Evolutionary conservation across 2,329 filamentous ascomycete genomes (phyloP).

Genomic region (Biscogniauxia marginata): DNA sequence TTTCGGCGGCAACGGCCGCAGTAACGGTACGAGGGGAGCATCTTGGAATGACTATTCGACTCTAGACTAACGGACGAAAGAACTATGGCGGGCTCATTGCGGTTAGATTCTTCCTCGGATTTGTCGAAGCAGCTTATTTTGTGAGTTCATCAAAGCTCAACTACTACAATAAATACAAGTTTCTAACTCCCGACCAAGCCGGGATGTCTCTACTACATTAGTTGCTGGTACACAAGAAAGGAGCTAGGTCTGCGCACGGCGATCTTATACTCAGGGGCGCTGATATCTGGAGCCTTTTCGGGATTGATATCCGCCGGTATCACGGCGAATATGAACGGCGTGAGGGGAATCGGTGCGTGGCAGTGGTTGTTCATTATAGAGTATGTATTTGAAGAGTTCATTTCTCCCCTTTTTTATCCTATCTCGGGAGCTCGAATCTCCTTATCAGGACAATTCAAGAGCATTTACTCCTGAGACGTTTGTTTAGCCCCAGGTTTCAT

Average conservation of each 20-base stretch:
- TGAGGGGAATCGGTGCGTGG: conserved; percentile 58
- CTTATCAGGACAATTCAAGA: too few relatives aligned
- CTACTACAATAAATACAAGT: background rate
- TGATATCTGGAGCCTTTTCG: conserved; percentile 71
- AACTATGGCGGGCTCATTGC: conserved; percentile 38
- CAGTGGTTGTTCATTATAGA: conserved; percentile 70
- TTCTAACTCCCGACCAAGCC: conserved; percentile 35
- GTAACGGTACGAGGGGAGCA: conserved; percentile 24
- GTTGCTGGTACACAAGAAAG: conserved; percentile 67
- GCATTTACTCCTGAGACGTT: too few relatives aligned
- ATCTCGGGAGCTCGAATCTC: too few relatives aligned
- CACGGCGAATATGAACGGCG: conserved; percentile 60
- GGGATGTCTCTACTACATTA: conserved; percentile 62
- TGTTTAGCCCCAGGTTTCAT: too few relatives aligned
- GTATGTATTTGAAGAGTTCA: too few relatives aligned
- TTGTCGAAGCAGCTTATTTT: conserved; percentile 45
- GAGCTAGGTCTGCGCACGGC: conserved; percentile 66
- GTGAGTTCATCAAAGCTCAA: conserved; percentile 28
- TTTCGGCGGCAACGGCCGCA: conserved; percentile 41
- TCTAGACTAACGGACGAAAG: conserved; percentile 7
- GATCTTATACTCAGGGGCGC: conserved; percentile 64
- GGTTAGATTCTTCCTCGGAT: conserved; percentile 43
- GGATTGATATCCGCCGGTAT: conserved; percentile 66
- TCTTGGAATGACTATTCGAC: background rate
- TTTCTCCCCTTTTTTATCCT: too few relatives aligned